Conservation (phyloP, 371 early-diverging fungal species). For the Rhizopus stolonifer region DNA sequence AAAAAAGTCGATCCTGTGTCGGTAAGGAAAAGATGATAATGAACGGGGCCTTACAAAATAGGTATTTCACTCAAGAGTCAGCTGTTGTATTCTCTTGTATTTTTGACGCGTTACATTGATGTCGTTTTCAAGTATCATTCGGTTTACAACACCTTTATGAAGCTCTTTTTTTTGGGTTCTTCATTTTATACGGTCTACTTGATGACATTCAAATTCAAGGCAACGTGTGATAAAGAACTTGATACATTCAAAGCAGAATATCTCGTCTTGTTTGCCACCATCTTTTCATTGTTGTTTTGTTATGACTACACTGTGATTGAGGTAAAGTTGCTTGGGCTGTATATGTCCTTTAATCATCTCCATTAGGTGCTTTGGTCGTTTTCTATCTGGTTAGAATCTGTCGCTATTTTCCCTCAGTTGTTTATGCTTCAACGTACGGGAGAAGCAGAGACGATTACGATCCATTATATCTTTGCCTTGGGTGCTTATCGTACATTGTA, state of each 20-base stretch:
- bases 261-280: constrained; percentile 66
- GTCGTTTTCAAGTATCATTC: constrained; percentile 74
- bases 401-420: constrained; percentile 98
- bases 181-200: constrained; percentile 89
- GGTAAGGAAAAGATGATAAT: constrained; percentile 49
- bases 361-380: constrained; percentile 92
- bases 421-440: constrained; percentile 95
- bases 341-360: no score
- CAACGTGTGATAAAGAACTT: constrained; percentile 87
- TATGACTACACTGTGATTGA: constrained; percentile 71
- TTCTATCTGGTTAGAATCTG: constrained; percentile 96
- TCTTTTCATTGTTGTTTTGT: constrained; percentile 74
- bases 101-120: constrained; percentile 96
- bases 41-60: constrained; percentile 21
- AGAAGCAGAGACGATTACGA: constrained; percentile 98
- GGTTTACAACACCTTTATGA: constrained; percentile 95
- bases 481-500: constrained; percentile 98
- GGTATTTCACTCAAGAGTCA: constrained; percentile 99
- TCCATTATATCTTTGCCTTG: constrained; percentile 96
- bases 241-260: constrained; percentile 94
- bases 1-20: constrained; percentile 78
- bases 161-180: constrained; percentile 89
- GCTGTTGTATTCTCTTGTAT: constrained; percentile 91
- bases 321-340: no score
- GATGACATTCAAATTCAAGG: constrained; percentile 85